phyloP scores from a whole-genome alignment of 495 filamentous ascomycete species.

The Penicillium paradoxum region DNA sequence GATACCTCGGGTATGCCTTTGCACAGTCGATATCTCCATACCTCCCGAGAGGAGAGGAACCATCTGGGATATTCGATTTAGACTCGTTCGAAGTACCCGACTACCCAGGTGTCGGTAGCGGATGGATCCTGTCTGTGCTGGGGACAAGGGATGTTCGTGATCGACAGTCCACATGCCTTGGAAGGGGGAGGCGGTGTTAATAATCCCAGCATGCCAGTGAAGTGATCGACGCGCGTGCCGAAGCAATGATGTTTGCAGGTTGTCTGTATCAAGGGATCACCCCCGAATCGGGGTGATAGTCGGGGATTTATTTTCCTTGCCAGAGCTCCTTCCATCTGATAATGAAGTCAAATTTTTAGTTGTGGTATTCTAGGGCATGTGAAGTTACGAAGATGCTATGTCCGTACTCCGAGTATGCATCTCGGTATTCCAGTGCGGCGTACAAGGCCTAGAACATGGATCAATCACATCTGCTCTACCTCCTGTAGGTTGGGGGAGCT shows the following conservation, averaged over 20 bases:
- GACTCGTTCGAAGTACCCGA: not conserved
- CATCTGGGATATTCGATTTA: not conserved
- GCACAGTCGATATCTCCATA: too few species aligned
- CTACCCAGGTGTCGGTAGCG: not conserved
- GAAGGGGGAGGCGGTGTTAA: conserved; percentile 38
- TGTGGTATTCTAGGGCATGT: not conserved
- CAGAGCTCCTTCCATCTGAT: not conserved
- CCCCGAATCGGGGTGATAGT: conserved; percentile 1
- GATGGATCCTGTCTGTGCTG: not conserved
- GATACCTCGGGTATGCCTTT: too few species aligned
- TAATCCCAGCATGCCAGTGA: conserved; percentile 29
- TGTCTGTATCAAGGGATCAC: conserved; percentile 8
- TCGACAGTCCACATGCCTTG: conserved; percentile 10
- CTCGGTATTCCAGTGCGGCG: not conserved
- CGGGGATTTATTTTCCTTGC: conserved; percentile 3
- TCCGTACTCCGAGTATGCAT: too few species aligned
- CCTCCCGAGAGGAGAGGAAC: too few species aligned
- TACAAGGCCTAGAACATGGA: not conserved
- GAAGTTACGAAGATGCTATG: not conserved
- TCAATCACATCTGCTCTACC: not conserved
- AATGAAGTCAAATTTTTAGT: not conserved
- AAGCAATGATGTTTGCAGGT: conserved; percentile 27
- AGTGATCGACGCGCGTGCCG: conserved; percentile 25
- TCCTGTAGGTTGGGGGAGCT: not conserved
- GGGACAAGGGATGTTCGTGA: conserved; percentile 11